Conservation (phyloP, 805 yeast species). For the Starmerella tilneyi region DNA sequence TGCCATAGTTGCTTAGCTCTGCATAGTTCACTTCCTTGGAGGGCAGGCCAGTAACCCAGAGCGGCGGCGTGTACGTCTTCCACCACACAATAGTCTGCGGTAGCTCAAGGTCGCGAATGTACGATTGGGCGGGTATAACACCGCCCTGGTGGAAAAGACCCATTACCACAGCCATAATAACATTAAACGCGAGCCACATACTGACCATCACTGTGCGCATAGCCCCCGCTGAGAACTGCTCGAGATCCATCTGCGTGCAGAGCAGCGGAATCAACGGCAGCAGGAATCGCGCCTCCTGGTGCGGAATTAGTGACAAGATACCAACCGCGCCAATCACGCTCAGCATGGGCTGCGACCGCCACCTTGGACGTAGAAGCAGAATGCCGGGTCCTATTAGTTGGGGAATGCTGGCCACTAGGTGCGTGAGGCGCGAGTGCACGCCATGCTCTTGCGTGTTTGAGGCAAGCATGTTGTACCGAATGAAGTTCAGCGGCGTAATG, state of each 20-base stretch:
- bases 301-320: slow-evolving; percentile 64
- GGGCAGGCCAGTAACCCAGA: slow-evolving; percentile 54
- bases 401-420: slow-evolving; percentile 65
- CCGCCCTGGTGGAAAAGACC: slow-evolving; percentile 90
- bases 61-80: slow-evolving; percentile 90
- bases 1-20: slow-evolving; percentile 20
- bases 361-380: slow-evolving; percentile 37
- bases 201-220: slow-evolving; percentile 23
- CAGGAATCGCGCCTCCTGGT: slow-evolving; percentile 87
- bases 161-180: slow-evolving; percentile 49
- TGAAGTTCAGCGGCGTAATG: slow-evolving; percentile 67
- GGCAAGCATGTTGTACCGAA: slow-evolving; percentile 53
- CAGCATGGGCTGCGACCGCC: slow-evolving; percentile 46
- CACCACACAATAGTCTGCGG: slow-evolving; percentile 57
- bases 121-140: slow-evolving; percentile 51
- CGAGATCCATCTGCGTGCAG: slow-evolving; percentile 41
- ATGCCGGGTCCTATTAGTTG: slow-evolving; percentile 71
- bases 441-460: slow-evolving; percentile 70
- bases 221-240: slow-evolving; percentile 16
- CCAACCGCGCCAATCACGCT: slow-evolving; percentile 53
- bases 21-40: slow-evolving; percentile 23
- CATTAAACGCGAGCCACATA: slow-evolving; percentile 58
- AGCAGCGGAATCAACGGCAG: slow-evolving; percentile 68
- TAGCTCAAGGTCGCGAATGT: slow-evolving; percentile 24
- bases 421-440: slow-evolving; percentile 67